Conservation (phyloP, 306 rosid genomes). For the Astragalus membranaceus region DNA sequence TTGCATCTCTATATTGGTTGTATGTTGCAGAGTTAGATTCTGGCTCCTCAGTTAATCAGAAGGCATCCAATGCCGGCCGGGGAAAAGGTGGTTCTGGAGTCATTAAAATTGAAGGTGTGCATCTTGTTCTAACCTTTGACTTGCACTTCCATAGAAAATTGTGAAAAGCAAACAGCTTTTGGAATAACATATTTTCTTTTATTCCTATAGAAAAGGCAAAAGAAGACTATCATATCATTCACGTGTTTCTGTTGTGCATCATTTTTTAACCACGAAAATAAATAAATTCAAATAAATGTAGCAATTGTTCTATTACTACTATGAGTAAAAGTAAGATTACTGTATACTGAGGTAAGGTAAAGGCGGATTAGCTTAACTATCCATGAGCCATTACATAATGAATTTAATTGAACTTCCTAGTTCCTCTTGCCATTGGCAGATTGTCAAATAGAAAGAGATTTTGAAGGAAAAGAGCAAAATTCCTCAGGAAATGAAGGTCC, state of each 20-base stretch:
- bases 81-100: constrained; percentile 61
- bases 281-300: not conserved
- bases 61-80: constrained; percentile 50
- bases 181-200: not conserved
- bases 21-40: constrained; percentile 50
- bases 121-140: not conserved
- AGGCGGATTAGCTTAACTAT: not conserved
- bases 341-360: not conserved
- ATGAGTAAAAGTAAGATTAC: not conserved
- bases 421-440: constrained; percentile 38
- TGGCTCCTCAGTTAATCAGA: constrained; percentile 52
- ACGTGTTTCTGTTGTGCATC: not conserved
- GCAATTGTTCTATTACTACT: not conserved
- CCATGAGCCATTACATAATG: not conserved
- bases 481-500: constrained; percentile 62
- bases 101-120: constrained; percentile 71
- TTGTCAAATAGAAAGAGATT: constrained; percentile 57
- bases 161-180: not conserved
- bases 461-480: constrained; percentile 59
- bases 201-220: not conserved
- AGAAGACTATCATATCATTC: not conserved
- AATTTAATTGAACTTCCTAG: constrained; percentile 8
- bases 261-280: not conserved
- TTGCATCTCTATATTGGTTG: constrained; percentile 23
- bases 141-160: not conserved